Conservation (phyloP, 768 basidiomycete species). For the Leccinum pellstonianum region DNA sequence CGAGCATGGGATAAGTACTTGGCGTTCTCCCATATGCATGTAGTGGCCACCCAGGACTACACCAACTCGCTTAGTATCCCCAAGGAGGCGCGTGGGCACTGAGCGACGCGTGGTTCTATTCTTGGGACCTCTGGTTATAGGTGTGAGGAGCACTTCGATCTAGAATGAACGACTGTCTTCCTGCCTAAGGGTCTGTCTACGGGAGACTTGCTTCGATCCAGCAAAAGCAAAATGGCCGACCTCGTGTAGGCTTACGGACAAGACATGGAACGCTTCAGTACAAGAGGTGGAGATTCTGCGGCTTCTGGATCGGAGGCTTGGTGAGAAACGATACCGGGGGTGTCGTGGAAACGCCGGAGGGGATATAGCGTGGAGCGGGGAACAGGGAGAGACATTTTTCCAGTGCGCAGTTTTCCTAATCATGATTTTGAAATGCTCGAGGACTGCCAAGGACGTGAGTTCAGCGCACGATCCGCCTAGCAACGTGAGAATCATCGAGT, state of each 20-base stretch:
- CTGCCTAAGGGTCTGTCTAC: no score
- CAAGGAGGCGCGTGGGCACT: not conserved
- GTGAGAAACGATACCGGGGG: slow-evolving; percentile 11
- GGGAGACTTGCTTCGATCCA: not conserved
- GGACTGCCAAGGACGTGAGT: not conserved
- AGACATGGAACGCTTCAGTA: not conserved
- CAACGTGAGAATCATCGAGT: slow-evolving; percentile 10
- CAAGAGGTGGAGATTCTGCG: slow-evolving; percentile 9
- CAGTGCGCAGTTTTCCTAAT: slow-evolving; percentile 4
- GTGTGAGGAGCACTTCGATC: not conserved
- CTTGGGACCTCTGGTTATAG: slow-evolving; percentile 8
- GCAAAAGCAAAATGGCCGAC: not conserved
- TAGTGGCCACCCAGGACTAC: not conserved
- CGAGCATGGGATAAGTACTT: slow-evolving; percentile 15
- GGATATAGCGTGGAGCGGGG: not conserved
- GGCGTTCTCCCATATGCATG: slow-evolving; percentile 11
- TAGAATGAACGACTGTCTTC: no score
- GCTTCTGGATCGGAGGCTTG: slow-evolving; percentile 9
- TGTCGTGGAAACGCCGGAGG: not conserved
- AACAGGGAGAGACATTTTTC: not conserved
- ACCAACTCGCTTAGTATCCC: not conserved
- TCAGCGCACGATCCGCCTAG: not conserved
- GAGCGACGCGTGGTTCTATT: slow-evolving; percentile 10
- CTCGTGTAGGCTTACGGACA: slow-evolving; percentile 15
- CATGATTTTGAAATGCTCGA: slow-evolving; percentile 5